phyloP scores from a whole-genome alignment of 179 eudicot species.

The Spergularia azorica region DNA sequence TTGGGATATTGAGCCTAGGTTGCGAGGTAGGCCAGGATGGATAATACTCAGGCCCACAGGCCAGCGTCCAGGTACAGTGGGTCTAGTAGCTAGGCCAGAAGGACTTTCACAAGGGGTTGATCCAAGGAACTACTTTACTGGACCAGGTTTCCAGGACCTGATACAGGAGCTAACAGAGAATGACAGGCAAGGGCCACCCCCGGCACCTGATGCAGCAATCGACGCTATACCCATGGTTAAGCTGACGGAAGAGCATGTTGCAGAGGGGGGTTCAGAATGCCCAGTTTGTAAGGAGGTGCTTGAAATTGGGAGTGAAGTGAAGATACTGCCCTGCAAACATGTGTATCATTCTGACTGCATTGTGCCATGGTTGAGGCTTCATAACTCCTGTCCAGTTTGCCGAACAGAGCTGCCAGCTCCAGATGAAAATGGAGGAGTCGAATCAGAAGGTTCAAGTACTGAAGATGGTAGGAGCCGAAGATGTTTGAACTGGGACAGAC shows the following conservation, averaged over 20 bases:
- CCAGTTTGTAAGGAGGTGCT: constrained; percentile 87
- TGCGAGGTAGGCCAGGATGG: constrained; percentile 39
- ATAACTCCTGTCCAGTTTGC: constrained; percentile 91
- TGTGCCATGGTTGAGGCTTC: constrained; percentile 75
- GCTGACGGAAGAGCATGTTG: constrained; percentile 46
- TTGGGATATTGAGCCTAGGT: constrained; percentile 34
- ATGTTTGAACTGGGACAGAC: constrained; percentile 46
- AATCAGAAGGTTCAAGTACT: constrained; percentile 19
- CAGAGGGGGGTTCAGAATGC: constrained; percentile 49
- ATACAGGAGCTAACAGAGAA: constrained; percentile 62
- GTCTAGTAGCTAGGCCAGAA: constrained; percentile 12
- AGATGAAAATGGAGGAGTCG: not conserved
- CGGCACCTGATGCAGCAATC: constrained; percentile 52
- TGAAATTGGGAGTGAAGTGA: constrained; percentile 63
- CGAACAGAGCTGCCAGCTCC: constrained; percentile 48
- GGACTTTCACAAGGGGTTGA: constrained; percentile 40
- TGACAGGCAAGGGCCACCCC: constrained; percentile 60
- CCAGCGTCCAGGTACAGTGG: constrained; percentile 15
- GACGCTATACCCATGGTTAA: constrained; percentile 48
- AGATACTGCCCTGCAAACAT: constrained; percentile 71
- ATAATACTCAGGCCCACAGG: constrained; percentile 37
- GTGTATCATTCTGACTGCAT: constrained; percentile 82
- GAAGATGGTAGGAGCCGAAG: constrained; percentile 37
- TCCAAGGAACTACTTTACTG: constrained; percentile 48
- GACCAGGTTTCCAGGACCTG: constrained; percentile 50